Percentiles rank a stretch among this genome's conserved stretches.
Conservation (phyloP, 2,329 filamentous ascomycete species). For the Ophiognomonia clavigignenti-juglandacearum region DNA sequence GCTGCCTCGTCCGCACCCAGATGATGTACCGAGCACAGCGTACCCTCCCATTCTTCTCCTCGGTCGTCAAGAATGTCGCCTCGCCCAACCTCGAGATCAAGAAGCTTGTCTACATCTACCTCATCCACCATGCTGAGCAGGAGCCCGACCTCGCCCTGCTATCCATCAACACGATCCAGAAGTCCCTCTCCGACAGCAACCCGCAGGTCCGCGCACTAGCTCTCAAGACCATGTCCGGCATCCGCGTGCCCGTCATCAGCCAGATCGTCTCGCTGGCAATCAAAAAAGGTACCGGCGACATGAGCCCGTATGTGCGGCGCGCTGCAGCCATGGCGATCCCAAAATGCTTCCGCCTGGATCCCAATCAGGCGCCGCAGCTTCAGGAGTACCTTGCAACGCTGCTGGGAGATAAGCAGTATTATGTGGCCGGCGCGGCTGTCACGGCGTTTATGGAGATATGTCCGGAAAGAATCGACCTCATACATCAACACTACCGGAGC, state of each 20-base stretch:
- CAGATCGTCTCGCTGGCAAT: constrained; percentile 96
- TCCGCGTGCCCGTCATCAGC: constrained; percentile 94
- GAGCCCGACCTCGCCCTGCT: constrained; percentile 93
- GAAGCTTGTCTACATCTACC: constrained; percentile 97
- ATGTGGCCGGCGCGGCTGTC: constrained; percentile 91
- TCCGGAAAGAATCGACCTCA: constrained; percentile 78
- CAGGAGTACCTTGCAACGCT: constrained; percentile 75
- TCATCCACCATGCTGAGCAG: constrained; percentile 92
- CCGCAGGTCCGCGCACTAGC: constrained; percentile 88
- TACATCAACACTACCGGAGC: constrained; percentile 84
- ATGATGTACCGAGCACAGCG: constrained; percentile 93
- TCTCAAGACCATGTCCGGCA: constrained; percentile 93
- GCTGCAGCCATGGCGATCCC: constrained; percentile 90
- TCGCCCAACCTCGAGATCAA: constrained; percentile 93
- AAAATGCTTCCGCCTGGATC: constrained; percentile 91
- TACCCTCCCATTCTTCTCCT: constrained; percentile 91
- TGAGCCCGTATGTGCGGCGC: constrained; percentile 91
- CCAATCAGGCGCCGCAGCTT: constrained; percentile 76
- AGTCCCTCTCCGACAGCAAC: constrained; percentile 88
- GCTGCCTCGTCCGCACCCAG: constrained; percentile 37
- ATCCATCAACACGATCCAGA: constrained; percentile 98
- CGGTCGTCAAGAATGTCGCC: constrained; percentile 95
- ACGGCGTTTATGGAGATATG: constrained; percentile 86
- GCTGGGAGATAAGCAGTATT: constrained; percentile 89
- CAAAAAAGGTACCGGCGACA: constrained; percentile 87